Base-by-base conservation (phyloP, 2,329 filamentous ascomycete genomes). In the Emmonsiellopsis sp. region DNA sequence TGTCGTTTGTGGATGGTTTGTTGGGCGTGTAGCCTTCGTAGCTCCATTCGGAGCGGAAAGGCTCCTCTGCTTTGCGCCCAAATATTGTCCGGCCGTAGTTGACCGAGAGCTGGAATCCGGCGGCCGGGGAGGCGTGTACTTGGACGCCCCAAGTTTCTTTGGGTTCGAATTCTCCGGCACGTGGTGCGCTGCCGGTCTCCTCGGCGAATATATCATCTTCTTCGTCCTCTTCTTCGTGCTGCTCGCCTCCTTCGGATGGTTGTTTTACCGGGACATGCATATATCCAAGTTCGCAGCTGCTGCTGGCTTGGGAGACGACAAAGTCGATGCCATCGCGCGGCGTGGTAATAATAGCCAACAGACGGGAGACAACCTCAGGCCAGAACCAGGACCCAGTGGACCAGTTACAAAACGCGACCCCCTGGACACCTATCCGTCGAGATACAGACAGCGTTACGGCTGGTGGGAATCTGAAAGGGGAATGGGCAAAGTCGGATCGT, bases 71-170 rank as follows among this genome's bases (percentile, higher is more conserved):
- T 4, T 66, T 53, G 32, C 61, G 64, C 5, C 64, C 66, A 46
- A 73, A 73, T 14, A 73, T 40, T 40, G 68, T 71, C 8, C 69
- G 62, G 5, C 62, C 63, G 55, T 73, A 73, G 32, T 53, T 65
- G 32, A 71, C 49, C 2, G 63, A 58, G 34, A 73, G n/a, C 6
- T 59, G 61, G 3, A 60, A 62, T 9, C 45, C 45, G 13, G 56
- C 59, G 2, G 48, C 48, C 0, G 70, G 69, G 9, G 63, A 64
- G 31, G 64, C 63, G 42, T 62, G 56, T 7, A 69, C 42, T 33
- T 55, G 59, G 3, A 65, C 58, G 40, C 65, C 61, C 69, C 69
- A 73, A 3, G 62, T 56, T 56, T 70, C 69, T 3, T 63, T 11
- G 58, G 61, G 47, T 59, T 60, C 53, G 59, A 49, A 21, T 60